Evolutionary conservation across 352 stramenopile genomes (phyloP), one percentile per base, ranked within the genome.

Genomic region (Globisporangium parvum): DNA sequence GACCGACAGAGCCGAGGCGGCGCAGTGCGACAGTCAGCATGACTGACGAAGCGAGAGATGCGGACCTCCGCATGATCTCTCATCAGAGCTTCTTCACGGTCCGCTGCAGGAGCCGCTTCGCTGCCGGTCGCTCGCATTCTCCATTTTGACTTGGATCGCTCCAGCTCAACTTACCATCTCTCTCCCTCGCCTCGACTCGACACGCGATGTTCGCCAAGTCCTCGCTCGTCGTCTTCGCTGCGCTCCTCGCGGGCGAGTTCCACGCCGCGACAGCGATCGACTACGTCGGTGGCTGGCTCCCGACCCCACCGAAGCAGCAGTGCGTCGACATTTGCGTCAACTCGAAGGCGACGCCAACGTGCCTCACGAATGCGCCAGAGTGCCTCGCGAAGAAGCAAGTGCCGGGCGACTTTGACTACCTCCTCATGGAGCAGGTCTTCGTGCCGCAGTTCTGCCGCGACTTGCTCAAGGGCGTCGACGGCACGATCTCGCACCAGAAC

Each of bases 381-480:
- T 88, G 80, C 55, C 59, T 85, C 46, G 69, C 74, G 46, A 89
- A 88, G 70, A 66, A 77, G 57, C 75, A 84, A 61, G 69, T 73
- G 46, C 79, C 78, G 6, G 76, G 78, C 39, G 80, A 88, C 70
- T 91, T 80, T 46, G 82, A 90, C 72, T 90, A 86, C 65, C 62
- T 92, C 41, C 55, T 90, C 44, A 65, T 92, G 31, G 80, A 92
- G 67, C 73, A 92, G 63, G 62, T 92, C 47, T 92, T 84, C 54
- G 71, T 85, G 58, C 82, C 82, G 61, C 82, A 92, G 69, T 92
- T 88, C 67, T 92, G 82, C 61, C 82, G 82, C 41, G 82, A 92
- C 59, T 62, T 92, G 39, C 73, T 90, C 46, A 60, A 75, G 5
- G 81, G 81, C 42, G 70, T 88, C 33, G 81, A 92, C 63, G 74